Evolutionary conservation across 371 early-diverging fungal genomes (phyloP), one percentile per base, ranked within the genome.

Genomic region (Mucor racemosus): DNA sequence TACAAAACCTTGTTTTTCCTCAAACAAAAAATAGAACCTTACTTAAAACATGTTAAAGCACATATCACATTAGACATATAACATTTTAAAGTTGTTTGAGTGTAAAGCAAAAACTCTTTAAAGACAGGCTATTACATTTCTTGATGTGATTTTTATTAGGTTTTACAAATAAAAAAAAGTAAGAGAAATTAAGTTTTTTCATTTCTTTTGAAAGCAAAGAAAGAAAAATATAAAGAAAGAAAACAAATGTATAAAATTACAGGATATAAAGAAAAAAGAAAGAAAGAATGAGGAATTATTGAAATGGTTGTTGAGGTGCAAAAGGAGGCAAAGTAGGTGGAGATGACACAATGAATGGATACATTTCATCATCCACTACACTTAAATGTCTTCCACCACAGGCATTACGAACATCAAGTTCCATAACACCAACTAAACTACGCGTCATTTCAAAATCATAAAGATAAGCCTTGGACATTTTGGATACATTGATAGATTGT

Each of bases 371-470:
- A 46, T 44, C 55, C 6, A 53, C 40, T 14, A 62, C n/a, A 46
- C 34, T 48, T 4, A 42, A 21, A 17, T 65, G 48, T 35, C 55
- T 54, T 42, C 61, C 62, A 13, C 69, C 62, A 68, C 61, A 65
- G 26, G 57, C 69, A 60, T 65, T 59, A 4, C 48, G 60, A 4
- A 75, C 67, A 60, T 74, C 68, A 19, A 60, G 60, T 26, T 78
- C 79, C 73, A 81, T 70, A 6, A 69, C 64, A 26, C 55, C 9
- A 0, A 77, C 76, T 14, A 81, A 63, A 34, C 63, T 67, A 9
- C 65, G 68, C 8, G 74, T 64, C 66, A 69, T 66, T 67, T 81
- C 81, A 64, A 78, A 75, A 39, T 81, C 79, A 62, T 81, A 78
- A 35, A 66, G 58, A 55, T 79, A 81, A 1, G 68, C 56, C 19